phyloP scores from a whole-genome alignment of 225 moss, liverwort and hornwort genomes.

The Asterella californica region DNA sequence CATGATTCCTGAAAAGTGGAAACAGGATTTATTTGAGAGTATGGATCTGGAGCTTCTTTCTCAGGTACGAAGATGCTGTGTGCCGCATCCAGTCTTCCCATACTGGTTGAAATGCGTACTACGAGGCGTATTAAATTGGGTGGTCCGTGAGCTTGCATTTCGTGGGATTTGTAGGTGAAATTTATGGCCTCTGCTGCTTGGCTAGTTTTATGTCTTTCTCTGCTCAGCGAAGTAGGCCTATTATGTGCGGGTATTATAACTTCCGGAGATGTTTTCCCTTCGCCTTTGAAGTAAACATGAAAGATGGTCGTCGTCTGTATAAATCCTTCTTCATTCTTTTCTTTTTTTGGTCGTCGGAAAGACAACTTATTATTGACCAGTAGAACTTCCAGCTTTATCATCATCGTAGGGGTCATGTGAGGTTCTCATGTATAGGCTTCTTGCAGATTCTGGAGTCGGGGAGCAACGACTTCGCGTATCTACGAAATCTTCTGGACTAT shows the following conservation, averaged over 20 bases:
- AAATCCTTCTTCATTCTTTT: no score
- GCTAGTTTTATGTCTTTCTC: background rate
- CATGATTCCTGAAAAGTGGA: constrained; percentile 84
- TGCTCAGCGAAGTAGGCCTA: background rate
- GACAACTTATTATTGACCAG: no score
- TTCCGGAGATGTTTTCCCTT: no score
- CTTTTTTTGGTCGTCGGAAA: no score
- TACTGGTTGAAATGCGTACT: background rate
- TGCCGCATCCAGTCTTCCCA: background rate
- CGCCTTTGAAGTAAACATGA: no score
- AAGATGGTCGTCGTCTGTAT: no score
- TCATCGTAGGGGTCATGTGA: background rate
- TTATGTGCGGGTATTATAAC: no score
- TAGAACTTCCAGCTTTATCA: no score
- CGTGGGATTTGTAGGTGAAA: background rate
- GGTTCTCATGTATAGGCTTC: background rate
- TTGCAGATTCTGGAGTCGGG: constrained; percentile 90
- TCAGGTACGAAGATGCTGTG: constrained; percentile 41
- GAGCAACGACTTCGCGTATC: constrained; percentile 83
- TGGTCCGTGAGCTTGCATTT: background rate
- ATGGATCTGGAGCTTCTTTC: constrained; percentile 92
- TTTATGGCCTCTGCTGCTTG: background rate
- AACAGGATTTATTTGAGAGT: constrained; percentile 73
- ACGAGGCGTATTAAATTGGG: background rate
- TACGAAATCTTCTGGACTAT: constrained; percentile 80